phyloP scores from a whole-genome alignment of 768 basidiomycete genomes.

The Mycena albidolilacea region DNA sequence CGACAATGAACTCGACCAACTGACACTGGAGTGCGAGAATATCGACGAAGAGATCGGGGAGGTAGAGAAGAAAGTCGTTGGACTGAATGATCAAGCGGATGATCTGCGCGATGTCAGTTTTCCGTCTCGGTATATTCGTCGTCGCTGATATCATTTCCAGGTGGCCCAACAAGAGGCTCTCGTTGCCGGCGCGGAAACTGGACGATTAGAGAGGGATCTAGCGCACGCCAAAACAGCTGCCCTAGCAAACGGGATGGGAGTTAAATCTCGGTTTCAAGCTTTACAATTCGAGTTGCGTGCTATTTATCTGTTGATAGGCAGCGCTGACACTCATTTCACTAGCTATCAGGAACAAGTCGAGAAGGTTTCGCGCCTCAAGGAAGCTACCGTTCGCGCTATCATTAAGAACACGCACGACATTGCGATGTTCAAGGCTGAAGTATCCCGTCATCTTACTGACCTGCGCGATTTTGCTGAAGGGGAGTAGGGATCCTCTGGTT shows the following conservation, averaged over 20 bases:
- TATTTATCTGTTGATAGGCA: not conserved
- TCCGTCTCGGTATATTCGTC: not conserved
- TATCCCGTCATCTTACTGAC: slow-evolving; percentile 78
- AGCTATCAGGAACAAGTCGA: slow-evolving; percentile 88
- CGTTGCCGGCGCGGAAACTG: slow-evolving; percentile 76
- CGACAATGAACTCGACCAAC: slow-evolving; percentile 87
- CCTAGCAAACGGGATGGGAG: slow-evolving; percentile 85
- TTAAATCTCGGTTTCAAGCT: slow-evolving; percentile 82
- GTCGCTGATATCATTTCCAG: slow-evolving; percentile 52
- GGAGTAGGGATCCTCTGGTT: slow-evolving; percentile 44
- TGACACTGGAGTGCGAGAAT: slow-evolving; percentile 84
- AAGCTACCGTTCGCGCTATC: slow-evolving; percentile 86
- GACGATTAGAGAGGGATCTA: slow-evolving; percentile 78
- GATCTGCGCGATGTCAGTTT: slow-evolving; percentile 82
- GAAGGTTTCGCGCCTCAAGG: slow-evolving; percentile 79
- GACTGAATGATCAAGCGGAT: slow-evolving; percentile 82
- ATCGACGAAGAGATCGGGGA: slow-evolving; percentile 84
- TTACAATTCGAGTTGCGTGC: slow-evolving; percentile 80
- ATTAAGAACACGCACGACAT: slow-evolving; percentile 90
- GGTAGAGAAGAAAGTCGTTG: slow-evolving; percentile 80
- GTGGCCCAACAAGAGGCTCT: slow-evolving; percentile 83
- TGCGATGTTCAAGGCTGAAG: slow-evolving; percentile 84
- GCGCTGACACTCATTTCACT: slow-evolving; percentile 27
- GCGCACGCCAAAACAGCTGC: slow-evolving; percentile 83
- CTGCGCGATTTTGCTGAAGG: slow-evolving; percentile 77